A percentile compares a stretch with the other conserved stretches of the same genome.
Evolutionary conservation across 176 grass and related monocot species (phyloP).

Genomic region (Rhynchospora breviuscula): DNA sequence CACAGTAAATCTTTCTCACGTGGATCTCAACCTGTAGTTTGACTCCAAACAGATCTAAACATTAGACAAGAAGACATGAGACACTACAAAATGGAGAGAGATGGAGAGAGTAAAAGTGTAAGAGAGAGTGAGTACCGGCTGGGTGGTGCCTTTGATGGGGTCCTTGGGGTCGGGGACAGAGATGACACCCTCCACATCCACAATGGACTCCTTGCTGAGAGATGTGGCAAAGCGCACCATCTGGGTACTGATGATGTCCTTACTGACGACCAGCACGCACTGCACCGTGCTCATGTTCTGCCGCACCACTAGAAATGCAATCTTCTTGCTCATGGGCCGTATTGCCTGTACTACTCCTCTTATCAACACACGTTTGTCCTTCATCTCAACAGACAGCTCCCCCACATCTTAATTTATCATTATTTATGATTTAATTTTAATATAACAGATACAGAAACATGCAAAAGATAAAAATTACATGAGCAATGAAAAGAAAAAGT

Average conservation of each 20-base stretch:
- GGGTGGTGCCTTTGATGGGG: constrained; percentile 80
- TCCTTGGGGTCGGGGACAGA: constrained; percentile 52
- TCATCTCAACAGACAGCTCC: no score
- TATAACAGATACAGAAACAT: no score
- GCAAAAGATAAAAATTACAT: no score
- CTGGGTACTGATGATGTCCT: constrained; percentile 69
- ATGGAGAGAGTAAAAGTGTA: no score
- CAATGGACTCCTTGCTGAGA: constrained; percentile 82
- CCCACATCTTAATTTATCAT: no score
- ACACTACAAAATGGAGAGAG: background rate
- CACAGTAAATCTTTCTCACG: constrained; percentile 40
- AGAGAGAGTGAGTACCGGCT: constrained; percentile 44
- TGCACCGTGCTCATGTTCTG: constrained; percentile 75
- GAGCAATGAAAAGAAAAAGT: no score
- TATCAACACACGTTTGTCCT: constrained; percentile 49
- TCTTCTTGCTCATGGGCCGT: constrained; percentile 80
- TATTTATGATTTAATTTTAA: no score
- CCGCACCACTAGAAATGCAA: constrained; percentile 68
- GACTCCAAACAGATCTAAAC: background rate
- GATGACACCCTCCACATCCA: constrained; percentile 76
- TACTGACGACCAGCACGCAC: constrained; percentile 66
- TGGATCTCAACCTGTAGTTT: constrained; percentile 47
- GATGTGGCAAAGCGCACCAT: constrained; percentile 74
- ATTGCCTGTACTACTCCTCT: constrained; percentile 51
- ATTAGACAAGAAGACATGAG: background rate